Evolutionary conservation across 495 filamentous ascomycete genomes (phyloP).

Genomic region (Trichodelitschia bisporula): DNA sequence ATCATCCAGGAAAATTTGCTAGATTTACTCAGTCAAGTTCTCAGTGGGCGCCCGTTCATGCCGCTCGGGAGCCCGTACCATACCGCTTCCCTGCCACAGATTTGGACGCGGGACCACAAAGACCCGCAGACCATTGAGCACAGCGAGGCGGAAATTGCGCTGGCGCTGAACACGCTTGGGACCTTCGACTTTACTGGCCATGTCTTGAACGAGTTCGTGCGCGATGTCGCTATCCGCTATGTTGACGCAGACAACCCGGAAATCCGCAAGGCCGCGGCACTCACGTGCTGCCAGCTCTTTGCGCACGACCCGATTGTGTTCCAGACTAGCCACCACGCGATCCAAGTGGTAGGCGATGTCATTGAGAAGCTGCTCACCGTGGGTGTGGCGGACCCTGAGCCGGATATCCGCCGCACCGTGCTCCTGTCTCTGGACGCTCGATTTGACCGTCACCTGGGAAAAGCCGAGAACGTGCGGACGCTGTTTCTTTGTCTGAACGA

Average conservation of each 20-base stretch:
- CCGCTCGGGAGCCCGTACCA: constrained; percentile 69
- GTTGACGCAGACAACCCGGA: constrained; percentile 87
- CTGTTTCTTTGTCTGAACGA: constrained; percentile 95
- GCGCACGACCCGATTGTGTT: constrained; percentile 91
- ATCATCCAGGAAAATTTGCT: constrained; percentile 84
- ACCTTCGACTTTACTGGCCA: constrained; percentile 93
- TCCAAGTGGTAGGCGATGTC: constrained; percentile 90
- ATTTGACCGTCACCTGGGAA: constrained; percentile 84
- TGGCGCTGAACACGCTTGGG: constrained; percentile 78
- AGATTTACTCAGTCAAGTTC: constrained; percentile 80
- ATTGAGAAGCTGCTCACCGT: constrained; percentile 90
- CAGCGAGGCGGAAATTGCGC: constrained; percentile 66
- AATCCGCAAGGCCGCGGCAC: constrained; percentile 77
- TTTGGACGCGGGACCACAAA: constrained; percentile 66
- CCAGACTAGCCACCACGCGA: constrained; percentile 86
- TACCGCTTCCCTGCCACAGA: constrained; percentile 31
- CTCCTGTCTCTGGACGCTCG: constrained; percentile 69
- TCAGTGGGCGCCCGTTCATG: constrained; percentile 76
- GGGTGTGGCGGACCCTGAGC: constrained; percentile 72
- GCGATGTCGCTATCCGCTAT: constrained; percentile 92
- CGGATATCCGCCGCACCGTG: constrained; percentile 71
- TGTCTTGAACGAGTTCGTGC: constrained; percentile 91
- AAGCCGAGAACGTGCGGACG: constrained; percentile 86
- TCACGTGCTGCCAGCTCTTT: constrained; percentile 95
- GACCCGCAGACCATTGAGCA: constrained; percentile 46